Conservation (phyloP, 2,329 filamentous ascomycete genomes). For the Albophoma yamanashiensis region DNA sequence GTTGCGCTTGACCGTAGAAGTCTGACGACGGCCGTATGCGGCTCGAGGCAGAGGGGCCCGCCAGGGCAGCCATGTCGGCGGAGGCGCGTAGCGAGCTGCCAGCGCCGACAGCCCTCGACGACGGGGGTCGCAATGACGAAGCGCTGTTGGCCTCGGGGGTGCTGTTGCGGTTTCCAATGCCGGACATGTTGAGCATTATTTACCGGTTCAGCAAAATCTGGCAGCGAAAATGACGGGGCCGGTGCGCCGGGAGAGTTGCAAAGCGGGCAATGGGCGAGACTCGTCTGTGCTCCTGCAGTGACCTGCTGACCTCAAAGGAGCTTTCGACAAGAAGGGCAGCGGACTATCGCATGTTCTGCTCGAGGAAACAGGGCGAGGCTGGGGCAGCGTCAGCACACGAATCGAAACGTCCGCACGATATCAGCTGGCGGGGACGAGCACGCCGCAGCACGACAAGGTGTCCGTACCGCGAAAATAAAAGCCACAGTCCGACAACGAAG, state of each 20-base stretch:
- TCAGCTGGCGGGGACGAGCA: background rate
- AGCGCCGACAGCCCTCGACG: slow-evolving; percentile 65
- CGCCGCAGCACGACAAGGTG: background rate
- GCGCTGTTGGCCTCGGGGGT: slow-evolving; percentile 84
- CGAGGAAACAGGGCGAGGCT: slow-evolving; percentile 8
- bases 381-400: background rate
- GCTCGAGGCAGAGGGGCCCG: slow-evolving; percentile 54
- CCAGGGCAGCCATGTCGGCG: slow-evolving; percentile 84
- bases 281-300: slow-evolving; percentile 58
- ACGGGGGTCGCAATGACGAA: slow-evolving; percentile 71
- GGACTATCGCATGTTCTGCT: slow-evolving; percentile 22
- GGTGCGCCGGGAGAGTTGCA: background rate
- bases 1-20: slow-evolving; percentile 72
- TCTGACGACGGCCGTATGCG: slow-evolving; percentile 92
- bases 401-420: background rate
- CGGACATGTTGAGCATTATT: slow-evolving; percentile 53
- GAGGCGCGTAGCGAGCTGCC: slow-evolving; percentile 86
- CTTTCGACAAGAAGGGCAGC: slow-evolving; percentile 20
- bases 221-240: slow-evolving; percentile 1
- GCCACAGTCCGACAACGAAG: slow-evolving; percentile 18
- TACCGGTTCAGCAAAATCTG: slow-evolving; percentile 3
- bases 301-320: slow-evolving; percentile 76
- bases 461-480: slow-evolving; percentile 6
- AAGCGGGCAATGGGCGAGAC: background rate
- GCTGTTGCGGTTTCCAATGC: slow-evolving; percentile 85